Base-by-base conservation (phyloP, 2,329 filamentous ascomycete species). In the Cladosporium sp. region DNA sequence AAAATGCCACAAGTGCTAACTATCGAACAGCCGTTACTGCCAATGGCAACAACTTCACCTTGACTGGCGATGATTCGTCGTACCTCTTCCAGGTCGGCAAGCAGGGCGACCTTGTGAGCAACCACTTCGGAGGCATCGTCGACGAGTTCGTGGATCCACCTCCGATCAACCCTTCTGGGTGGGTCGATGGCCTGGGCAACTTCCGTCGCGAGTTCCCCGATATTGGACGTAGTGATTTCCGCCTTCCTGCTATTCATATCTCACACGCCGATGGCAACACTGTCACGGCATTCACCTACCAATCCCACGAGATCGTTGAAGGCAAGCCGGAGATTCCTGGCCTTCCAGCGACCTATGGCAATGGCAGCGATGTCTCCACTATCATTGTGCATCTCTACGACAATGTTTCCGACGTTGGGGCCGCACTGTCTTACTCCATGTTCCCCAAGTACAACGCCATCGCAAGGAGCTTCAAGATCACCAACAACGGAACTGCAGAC, bases 71-170 rank as follows among this genome's bases (percentile, higher is more conserved):
- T 54, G 79, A 80, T 67, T 79, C 87, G 32, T 88, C 86, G 0
- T 89, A 89, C 70, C 84, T 85, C 51, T 88, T 89, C 73, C 87
- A 89, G 67, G 85, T 88, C 53, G 84, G 89, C 67, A 76, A 81
- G 3, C 72, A 71, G 10, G 82, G 84, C 4, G 86, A 89, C 63
- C 79, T 89, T 43, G 73, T 86, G 18, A 82, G 84, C 0, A 86
- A 89, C 69, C 87, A 89, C 71, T 89, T 87, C 68, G 88, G 87
- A 49, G 86, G 82, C 14, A 80, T 79, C 1, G 79, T 83, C 3
- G 81, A 81, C 2, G 87, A 88, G 58, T 80, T 84, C 18, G 79
- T 84, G 1, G 80, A 82, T 0, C 77, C 79, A 1, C 78, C 80
- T 43, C 72, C 68, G 4, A 74, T 79, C 11, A 67, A 70, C 0